phyloP scores from a whole-genome alignment of 139 green algal genomes.

The Closterium sp. region DNA sequence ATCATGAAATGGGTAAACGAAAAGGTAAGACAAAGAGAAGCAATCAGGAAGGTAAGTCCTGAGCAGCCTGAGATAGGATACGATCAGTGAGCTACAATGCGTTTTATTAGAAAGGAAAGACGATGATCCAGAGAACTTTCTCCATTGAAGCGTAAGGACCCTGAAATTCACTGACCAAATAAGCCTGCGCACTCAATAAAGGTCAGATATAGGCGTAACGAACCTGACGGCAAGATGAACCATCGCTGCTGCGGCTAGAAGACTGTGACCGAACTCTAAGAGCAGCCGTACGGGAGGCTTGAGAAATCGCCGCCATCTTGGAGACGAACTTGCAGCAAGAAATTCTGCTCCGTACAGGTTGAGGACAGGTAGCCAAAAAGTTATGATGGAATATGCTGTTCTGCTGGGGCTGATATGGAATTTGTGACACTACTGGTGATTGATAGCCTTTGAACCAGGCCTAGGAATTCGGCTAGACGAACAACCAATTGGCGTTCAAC shows the following conservation, averaged over 20 bases:
- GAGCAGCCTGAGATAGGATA: neutral
- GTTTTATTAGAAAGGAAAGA: neutral
- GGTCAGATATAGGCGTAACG: neutral
- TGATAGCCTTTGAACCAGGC: neutral
- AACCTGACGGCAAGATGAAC: neutral
- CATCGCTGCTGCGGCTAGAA: neutral
- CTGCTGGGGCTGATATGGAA: neutral
- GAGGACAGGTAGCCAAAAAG: no score
- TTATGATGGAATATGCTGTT: no score
- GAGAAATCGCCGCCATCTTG: neutral
- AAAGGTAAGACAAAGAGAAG: neutral
- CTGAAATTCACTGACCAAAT: neutral
- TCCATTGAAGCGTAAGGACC: neutral
- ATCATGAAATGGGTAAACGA: no score
- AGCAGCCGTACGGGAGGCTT: neutral
- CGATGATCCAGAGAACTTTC: neutral
- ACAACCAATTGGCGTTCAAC: neutral
- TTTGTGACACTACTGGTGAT: neutral
- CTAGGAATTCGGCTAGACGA: neutral
- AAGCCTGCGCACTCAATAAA: neutral
- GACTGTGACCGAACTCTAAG: neutral
- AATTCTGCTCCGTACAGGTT: neutral
- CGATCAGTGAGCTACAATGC: neutral
- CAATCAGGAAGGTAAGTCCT: neutral
- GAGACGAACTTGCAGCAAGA: neutral